These are phyloP conservation scores for Nothopassalora personata DNA, from an alignment of 2,329 filamentous ascomycete genomes.

Conservation along the genomic window DNA sequence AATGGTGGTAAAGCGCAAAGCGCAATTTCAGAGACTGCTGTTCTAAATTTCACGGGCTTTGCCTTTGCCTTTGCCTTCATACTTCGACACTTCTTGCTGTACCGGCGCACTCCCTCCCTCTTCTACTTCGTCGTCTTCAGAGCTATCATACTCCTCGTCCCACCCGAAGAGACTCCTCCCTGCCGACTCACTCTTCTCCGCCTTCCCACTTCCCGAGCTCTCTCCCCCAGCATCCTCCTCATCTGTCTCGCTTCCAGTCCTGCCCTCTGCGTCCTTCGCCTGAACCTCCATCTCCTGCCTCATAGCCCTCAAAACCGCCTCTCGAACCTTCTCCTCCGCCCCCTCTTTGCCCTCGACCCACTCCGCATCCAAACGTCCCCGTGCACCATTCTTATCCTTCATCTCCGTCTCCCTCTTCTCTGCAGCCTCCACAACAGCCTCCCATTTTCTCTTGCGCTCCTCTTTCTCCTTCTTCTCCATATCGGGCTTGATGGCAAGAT, in stretches of 20 bases:
- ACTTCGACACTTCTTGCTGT: constrained; percentile 1
- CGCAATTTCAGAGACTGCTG: background rate
- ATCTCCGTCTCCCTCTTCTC: constrained; percentile 82
- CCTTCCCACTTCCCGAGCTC: constrained; percentile 27
- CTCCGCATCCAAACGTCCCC: constrained; percentile 67
- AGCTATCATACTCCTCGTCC: constrained; percentile 59
- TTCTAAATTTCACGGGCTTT: constrained; percentile 32
- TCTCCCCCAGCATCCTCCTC: constrained; percentile 24
- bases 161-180: constrained; percentile 64
- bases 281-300: constrained; percentile 53
- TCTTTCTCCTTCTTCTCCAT: constrained; percentile 96
- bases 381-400: constrained; percentile 63
- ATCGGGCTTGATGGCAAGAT: constrained; percentile 89
- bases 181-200: constrained; percentile 17
- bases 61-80: constrained; percentile 44
- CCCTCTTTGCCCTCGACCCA: constrained; percentile 97
- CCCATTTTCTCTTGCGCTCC: constrained; percentile 75
- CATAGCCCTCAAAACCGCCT: constrained; percentile 67
- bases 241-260: constrained; percentile 6
- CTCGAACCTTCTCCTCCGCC: constrained; percentile 72
- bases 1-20: background rate
- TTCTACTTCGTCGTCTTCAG: constrained; percentile 44
- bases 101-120: constrained; percentile 31
- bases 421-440: constrained; percentile 78
- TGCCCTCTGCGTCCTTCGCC: constrained; percentile 32